A percentile compares a stretch with the other conserved stretches of the same genome.
Evolutionary conservation across 805 yeast species (phyloP).

Genomic region (Candida suzukii): DNA sequence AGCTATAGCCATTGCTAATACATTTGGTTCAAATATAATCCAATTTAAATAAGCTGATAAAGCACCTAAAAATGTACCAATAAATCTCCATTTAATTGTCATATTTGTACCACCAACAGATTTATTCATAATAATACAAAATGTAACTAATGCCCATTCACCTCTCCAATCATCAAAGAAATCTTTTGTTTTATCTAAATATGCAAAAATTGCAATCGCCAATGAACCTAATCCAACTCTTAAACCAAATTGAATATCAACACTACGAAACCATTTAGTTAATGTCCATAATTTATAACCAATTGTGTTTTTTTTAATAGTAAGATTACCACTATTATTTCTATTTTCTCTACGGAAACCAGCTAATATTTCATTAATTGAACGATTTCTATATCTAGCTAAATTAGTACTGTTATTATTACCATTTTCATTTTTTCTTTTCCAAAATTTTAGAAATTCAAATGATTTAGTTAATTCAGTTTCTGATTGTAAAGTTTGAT

Average conservation of each 20-base stretch:
- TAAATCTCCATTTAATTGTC: conserved; percentile 66
- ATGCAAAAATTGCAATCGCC: conserved; percentile 60
- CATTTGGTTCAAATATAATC: conserved; percentile 51
- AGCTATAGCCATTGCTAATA: conserved; percentile 38
- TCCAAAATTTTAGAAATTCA: conserved; percentile 53
- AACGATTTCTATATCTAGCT: conserved; percentile 5
- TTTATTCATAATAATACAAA: conserved; percentile 77
- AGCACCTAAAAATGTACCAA: conserved; percentile 75
- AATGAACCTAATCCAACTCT: conserved; percentile 76
- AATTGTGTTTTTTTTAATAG: not conserved
- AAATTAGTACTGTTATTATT: no score
- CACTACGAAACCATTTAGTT: conserved; percentile 45
- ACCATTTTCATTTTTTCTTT: conserved; percentile 1
- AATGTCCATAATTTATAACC: conserved; percentile 39
- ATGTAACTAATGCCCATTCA: conserved; percentile 83
- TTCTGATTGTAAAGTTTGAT: conserved; percentile 13
- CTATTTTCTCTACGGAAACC: conserved; percentile 1
- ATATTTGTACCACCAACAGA: conserved; percentile 79
- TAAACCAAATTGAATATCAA: conserved; percentile 72
- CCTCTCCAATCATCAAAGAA: conserved; percentile 61
- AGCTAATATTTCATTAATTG: conserved; percentile 29
- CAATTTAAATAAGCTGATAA: conserved; percentile 52
- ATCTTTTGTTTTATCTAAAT: conserved; percentile 45
- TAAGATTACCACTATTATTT: conserved; percentile 1
- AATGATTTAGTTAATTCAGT: conserved; percentile 27